These are phyloP conservation scores for Nakazawaea holstii DNA, from an alignment of 805 yeast genomes.

Conservation along the genomic window DNA sequence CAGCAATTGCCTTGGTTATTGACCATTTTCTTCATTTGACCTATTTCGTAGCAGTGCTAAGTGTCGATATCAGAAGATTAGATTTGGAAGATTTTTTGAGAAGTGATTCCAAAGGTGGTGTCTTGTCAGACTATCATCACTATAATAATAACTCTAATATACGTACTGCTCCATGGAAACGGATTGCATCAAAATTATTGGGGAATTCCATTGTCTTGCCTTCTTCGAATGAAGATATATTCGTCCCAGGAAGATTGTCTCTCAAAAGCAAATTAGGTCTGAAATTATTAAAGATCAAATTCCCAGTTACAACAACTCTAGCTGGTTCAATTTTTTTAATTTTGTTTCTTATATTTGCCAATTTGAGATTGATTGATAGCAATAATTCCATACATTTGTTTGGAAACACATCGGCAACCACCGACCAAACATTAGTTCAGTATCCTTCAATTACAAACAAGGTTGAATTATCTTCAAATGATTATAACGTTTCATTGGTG, in stretches of 20 bases:
- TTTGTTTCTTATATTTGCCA: conserved; percentile 22
- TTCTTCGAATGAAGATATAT: conserved; percentile 1
- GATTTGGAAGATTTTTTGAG: conserved; percentile 52
- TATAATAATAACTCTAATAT: not conserved
- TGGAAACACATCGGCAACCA: not conserved
- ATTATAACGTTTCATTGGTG: conserved; percentile 9
- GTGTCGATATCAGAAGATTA: conserved; percentile 59
- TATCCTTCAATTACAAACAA: conserved; percentile 2
- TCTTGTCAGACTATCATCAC: not conserved
- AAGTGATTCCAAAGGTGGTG: not conserved
- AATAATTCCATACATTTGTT: conserved; percentile 8
- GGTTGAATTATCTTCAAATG: conserved; percentile 2
- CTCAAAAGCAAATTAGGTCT: conserved; percentile 22
- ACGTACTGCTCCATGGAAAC: conserved; percentile 5
- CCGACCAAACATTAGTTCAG: not conserved
- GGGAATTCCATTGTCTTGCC: conserved; percentile 6
- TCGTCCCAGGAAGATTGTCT: conserved; percentile 11
- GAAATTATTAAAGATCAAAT: conserved; percentile 25
- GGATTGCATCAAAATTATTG: conserved; percentile 1
- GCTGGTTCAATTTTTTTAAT: conserved; percentile 23
- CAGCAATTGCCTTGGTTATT: conserved; percentile 41
- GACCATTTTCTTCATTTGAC: conserved; percentile 61
- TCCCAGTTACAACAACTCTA: conserved; percentile 31
- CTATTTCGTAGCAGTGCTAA: conserved; percentile 57
- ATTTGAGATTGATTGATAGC: conserved; percentile 30